These are phyloP conservation scores for Byssochlamys sp. DNA, from an alignment of 2,329 filamentous ascomycete species.

Conservation along the genomic window DNA sequence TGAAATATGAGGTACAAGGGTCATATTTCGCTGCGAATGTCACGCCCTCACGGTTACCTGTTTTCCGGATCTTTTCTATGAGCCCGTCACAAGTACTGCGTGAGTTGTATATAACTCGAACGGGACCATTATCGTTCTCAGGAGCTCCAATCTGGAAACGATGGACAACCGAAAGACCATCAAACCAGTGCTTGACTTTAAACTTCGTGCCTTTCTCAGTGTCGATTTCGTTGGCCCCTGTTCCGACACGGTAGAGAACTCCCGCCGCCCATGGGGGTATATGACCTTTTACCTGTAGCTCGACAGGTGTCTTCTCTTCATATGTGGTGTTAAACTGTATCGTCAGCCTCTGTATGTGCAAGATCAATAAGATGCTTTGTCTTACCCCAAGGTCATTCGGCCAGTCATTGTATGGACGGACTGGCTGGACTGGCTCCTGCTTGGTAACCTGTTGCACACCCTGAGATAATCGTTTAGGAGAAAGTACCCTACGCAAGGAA, in stretches of 20 bases:
- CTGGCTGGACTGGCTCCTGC: constrained; percentile 7
- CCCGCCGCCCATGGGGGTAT: constrained; percentile 67
- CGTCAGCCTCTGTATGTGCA: constrained; percentile 7
- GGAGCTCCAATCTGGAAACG: constrained; percentile 57
- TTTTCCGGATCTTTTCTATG: constrained; percentile 50
- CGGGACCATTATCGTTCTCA: constrained; percentile 18
- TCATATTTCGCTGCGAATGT: constrained; percentile 65
- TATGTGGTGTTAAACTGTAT: constrained; percentile 57
- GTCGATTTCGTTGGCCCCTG: constrained; percentile 55
- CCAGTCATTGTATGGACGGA: constrained; percentile 36
- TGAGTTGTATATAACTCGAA: constrained; percentile 60
- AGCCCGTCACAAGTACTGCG: constrained; percentile 57
- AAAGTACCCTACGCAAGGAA: not conserved
- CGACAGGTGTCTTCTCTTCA: constrained; percentile 56
- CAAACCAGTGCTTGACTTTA: constrained; percentile 67
- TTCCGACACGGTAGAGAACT: constrained; percentile 63
- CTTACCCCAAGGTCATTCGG: constrained; percentile 44
- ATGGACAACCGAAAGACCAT: constrained; percentile 63
- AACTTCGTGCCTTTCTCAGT: constrained; percentile 50
- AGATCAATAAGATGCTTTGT: not conserved
- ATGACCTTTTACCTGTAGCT: constrained; percentile 52
- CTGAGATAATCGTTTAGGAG: not conserved
- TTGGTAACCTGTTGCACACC: not conserved
- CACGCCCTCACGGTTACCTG: constrained; percentile 47
- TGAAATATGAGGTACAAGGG: constrained; percentile 63